Evolutionary conservation across 208 protist genomes (phyloP), one percentile per base, ranked within the genome.

Genomic region (Acanthamoeba sp.): DNA sequence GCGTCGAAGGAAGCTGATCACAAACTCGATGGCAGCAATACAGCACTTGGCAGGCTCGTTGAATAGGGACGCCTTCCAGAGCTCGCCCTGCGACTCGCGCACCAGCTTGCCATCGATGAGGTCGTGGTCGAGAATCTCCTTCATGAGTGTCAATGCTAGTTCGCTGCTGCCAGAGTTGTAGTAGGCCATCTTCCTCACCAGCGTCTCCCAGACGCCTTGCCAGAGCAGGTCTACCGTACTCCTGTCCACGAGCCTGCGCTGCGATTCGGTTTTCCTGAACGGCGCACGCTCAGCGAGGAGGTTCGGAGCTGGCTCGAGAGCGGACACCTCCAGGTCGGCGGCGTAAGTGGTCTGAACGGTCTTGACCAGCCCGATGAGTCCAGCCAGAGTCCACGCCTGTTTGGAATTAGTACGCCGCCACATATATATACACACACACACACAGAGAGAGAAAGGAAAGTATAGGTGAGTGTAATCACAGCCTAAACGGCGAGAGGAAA

Each of bases 71-170:
- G 45, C 16, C 38, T 93, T 93, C 88, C 88, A 93, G 18, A 93
- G 45, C 36, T 50, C 64, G 24, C 45, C 45, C 78, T 93, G 88
- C 24, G 88, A 80, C 40, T 93, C 40, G 16, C 36, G 12, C 14
- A 93, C 62, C 64, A 80, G 59, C 45, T 93, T 93, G 42, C 38
- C 88, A 7, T 78, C 88, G 36, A 93, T 32, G 4, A 93, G 45
- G 6, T 93, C 88, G 32, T 69, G 89, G 24, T 69, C 88, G 40
- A 93, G 36, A 45, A 93, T 93, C 34, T 69, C 88, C 42, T 93
- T 93, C 88, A 93, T 78, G n/a, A 93, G 88, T 12, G 88, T 24
- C n/a, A 93, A 34, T 12, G 62, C 88, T 38, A 93, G 34, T n/a
- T 93, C 88, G 18, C n/a, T 38, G 64, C 62, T 93, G 5, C 59